A percentile compares a stretch with the other conserved stretches of the same genome.
Evolutionary conservation across 192 early-diverging fungal genomes (phyloP).

Genomic region (Umbelopsis sp.): DNA sequence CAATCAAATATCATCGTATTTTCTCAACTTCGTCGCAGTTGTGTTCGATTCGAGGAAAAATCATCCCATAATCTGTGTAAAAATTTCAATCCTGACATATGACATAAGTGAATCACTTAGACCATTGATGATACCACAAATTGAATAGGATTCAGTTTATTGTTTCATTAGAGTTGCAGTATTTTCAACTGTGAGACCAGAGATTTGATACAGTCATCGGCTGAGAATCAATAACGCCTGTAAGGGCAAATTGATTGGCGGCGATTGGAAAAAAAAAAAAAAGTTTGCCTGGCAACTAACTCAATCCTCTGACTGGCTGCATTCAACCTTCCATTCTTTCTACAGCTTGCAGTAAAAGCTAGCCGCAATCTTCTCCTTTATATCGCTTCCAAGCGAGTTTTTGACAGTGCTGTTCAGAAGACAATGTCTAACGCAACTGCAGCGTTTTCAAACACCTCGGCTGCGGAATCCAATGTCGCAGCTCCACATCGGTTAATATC

Average conservation of each 20-base stretch:
- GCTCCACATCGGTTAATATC: conserved; percentile 15
- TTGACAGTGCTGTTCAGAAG: not conserved
- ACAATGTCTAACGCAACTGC: conserved; percentile 14
- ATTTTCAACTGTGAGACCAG: too few species aligned
- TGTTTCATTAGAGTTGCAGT: too few species aligned
- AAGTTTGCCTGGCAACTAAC: not conserved
- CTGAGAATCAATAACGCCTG: not conserved
- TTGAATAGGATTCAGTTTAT: too few species aligned
- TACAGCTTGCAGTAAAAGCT: not conserved
- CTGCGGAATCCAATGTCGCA: conserved; percentile 5
- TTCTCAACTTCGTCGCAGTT: too few species aligned
- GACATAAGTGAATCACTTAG: too few species aligned
- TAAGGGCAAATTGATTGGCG: not conserved
- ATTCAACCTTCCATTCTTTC: not conserved
- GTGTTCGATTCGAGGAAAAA: too few species aligned
- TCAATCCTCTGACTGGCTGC: not conserved
- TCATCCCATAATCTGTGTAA: too few species aligned
- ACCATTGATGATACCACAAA: too few species aligned
- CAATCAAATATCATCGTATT: too few species aligned
- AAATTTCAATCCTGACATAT: too few species aligned
- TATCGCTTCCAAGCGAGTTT: not conserved
- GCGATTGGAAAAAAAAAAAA: not conserved
- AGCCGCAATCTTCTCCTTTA: not conserved
- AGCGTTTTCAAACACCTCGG: conserved; percentile 5
- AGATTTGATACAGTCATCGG: not conserved